Percentiles rank a stretch among this genome's conserved stretches.
These are phyloP conservation scores for Kazachstania martiniae DNA, from an alignment of 805 yeast genomes.

Conservation along the genomic window DNA sequence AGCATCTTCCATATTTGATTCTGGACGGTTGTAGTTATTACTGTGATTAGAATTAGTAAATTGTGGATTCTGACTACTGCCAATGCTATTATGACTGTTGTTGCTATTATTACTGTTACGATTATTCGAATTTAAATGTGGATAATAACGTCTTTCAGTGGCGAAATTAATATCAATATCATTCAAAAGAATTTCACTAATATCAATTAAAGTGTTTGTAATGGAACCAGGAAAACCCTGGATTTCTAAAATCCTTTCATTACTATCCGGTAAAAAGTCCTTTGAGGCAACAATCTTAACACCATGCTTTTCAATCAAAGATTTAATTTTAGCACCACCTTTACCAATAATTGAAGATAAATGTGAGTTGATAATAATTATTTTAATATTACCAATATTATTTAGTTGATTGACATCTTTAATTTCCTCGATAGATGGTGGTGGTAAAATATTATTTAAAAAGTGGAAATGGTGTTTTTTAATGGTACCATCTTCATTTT, in stretches of 20 bases:
- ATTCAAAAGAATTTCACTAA: constrained; percentile 18
- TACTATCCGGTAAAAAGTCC: constrained; percentile 67
- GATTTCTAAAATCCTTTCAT: constrained; percentile 78
- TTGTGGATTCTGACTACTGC: no score
- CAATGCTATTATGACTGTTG: no score
- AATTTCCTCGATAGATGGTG: constrained; percentile 22
- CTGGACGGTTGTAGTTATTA: no score
- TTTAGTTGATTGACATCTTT: constrained; percentile 17
- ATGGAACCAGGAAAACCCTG: constrained; percentile 68
- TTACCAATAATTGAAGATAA: constrained; percentile 86
- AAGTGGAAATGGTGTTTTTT: constrained; percentile 37
- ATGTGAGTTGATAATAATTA: constrained; percentile 72
- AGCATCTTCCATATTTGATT: constrained; percentile 10
- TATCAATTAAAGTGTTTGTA: constrained; percentile 53
- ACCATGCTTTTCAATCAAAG: constrained; percentile 44
- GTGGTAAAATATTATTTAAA: constrained; percentile 24
- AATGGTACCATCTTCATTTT: constrained; percentile 8
- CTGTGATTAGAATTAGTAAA: no score
- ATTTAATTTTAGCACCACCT: constrained; percentile 69
- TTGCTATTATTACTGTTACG: constrained; percentile 2
- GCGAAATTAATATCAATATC: constrained; percentile 16
- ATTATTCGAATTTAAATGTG: constrained; percentile 38
- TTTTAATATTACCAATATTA: constrained; percentile 37
- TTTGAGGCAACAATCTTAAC: constrained; percentile 84
- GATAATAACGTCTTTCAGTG: constrained; percentile 39